These are phyloP conservation scores for Amanita pallidorosea DNA, from an alignment of 768 basidiomycete genomes.

Conservation along the genomic window DNA sequence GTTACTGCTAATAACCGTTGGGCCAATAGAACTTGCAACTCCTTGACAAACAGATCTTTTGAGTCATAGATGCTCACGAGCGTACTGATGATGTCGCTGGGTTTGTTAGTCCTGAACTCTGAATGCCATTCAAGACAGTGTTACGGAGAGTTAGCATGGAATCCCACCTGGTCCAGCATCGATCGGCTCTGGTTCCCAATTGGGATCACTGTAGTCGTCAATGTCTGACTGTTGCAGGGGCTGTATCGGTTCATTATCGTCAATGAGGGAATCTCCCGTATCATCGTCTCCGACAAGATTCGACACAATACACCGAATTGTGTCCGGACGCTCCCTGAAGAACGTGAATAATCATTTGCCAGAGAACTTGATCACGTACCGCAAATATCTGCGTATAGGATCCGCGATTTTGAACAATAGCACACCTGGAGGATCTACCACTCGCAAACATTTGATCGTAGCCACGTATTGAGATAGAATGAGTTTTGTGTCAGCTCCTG, in stretches of 20 bases:
- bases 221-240: constrained; percentile 64
- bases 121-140: neutral
- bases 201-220: constrained; percentile 85
- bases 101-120: constrained; percentile 90
- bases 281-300: constrained; percentile 83
- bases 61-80: constrained; percentile 97
- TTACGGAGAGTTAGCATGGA: neutral
- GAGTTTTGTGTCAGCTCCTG: constrained; percentile 89
- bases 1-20: constrained; percentile 73
- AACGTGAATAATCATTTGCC: neutral
- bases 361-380: constrained; percentile 30
- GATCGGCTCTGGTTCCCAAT: constrained; percentile 94
- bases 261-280: constrained; percentile 68
- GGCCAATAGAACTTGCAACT: constrained; percentile 85
- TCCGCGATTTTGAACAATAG: constrained; percentile 89
- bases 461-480: constrained; percentile 87
- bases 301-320: constrained; percentile 88
- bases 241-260: constrained; percentile 74
- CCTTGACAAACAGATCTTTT: constrained; percentile 92
- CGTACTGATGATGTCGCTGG: constrained; percentile 90
- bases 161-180: constrained; percentile 86
- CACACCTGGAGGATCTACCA: constrained; percentile 89
- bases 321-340: constrained; percentile 74
- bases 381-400: constrained; percentile 81
- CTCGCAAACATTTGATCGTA: constrained; percentile 82